Evolutionary conservation across 108 stramenopile species (phyloP).

Genomic region (Stephanodiscus minutulus): DNA sequence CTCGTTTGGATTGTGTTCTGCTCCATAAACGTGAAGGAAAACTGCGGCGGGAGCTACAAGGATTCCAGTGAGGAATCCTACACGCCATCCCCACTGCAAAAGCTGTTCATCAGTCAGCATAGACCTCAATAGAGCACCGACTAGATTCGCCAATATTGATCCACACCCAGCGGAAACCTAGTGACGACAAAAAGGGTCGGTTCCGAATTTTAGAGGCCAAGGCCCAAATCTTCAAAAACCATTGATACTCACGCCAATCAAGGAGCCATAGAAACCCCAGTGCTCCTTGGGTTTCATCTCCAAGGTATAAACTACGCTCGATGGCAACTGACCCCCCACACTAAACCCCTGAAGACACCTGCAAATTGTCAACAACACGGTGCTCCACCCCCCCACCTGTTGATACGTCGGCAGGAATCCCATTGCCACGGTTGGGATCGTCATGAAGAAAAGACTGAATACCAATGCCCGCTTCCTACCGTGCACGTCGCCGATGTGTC

Average conservation of each 20-base stretch:
- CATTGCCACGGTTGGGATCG: slow-evolving; percentile 62
- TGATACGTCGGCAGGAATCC: slow-evolving; percentile 69
- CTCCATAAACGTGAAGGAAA: slow-evolving; percentile 51
- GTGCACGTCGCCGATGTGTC: slow-evolving; percentile 62
- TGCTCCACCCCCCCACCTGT: slow-evolving; percentile 45
- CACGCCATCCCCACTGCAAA: slow-evolving; percentile 75
- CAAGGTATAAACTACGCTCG: slow-evolving; percentile 62
- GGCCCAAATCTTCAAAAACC: not conserved
- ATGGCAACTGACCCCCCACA: slow-evolving; percentile 65
- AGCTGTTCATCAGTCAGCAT: slow-evolving; percentile 65
- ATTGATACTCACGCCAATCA: not conserved
- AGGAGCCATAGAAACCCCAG: slow-evolving; percentile 52
- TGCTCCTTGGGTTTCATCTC: slow-evolving; percentile 52
- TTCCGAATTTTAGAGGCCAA: not conserved
- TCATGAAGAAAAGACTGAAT: slow-evolving; percentile 56
- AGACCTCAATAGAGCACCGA: slow-evolving; percentile 60
- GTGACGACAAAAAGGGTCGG: not conserved
- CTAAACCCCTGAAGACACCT: slow-evolving; percentile 64
- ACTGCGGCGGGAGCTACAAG: slow-evolving; percentile 54
- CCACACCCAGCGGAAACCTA: slow-evolving; percentile 53
- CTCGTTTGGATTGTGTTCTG: slow-evolving; percentile 55
- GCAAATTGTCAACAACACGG: slow-evolving; percentile 48
- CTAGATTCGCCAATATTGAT: slow-evolving; percentile 57
- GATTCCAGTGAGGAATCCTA: slow-evolving; percentile 76
- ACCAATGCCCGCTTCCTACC: slow-evolving; percentile 58